Base-by-base conservation (phyloP, 306 rosid genomes). In the Urtica urens region DNA sequence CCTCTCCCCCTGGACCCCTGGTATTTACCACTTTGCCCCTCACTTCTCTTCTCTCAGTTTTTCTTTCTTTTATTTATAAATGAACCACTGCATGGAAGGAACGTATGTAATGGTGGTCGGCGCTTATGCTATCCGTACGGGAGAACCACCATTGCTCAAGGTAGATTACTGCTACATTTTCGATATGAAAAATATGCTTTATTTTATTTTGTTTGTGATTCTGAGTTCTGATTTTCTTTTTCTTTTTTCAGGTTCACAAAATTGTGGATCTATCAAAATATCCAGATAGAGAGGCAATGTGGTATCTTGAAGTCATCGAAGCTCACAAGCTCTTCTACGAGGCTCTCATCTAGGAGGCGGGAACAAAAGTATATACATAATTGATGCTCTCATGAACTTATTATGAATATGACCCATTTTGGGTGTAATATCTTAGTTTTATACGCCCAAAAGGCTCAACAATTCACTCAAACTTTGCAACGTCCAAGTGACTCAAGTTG, bases 281-380 rank as follows among this genome's bases (percentile, higher is more conserved):
- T 27, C 93, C 93, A 2, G 71, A 74, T 54, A 79, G 97, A 44
- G 95, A 84, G 68, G 80, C 93, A 26, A 81, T 84, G 82, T 88
- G 97, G 95, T 74, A 81, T 66, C 90, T 88, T 14, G 97, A 88
- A 77, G 93, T 88, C 57, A 49, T 88, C 23, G 97, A 88, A 60
- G 95, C 90, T 30, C 77, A 67, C 64, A 79, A 84, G 51, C 48
- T 88, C 38, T 88, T 81, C 71, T 88, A 88, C 57, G 73, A 65
- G 53, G 75, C 81, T 47, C 71, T 84, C 49, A 50, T 84, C 21
- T 81, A 78, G 50, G 88, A 79, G n/a, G n/a, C n/a, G n/a, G n/a
- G n/a, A n/a, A n/a, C n/a, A n/a, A n/a, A n/a, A n/a, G n/a, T n/a
- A 14, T 70, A 62, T 49, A 46, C 27, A 9, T 80, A 38, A 68